Base-by-base conservation (phyloP, 192 early-diverging fungal species). In the Coemansia sp. region DNA sequence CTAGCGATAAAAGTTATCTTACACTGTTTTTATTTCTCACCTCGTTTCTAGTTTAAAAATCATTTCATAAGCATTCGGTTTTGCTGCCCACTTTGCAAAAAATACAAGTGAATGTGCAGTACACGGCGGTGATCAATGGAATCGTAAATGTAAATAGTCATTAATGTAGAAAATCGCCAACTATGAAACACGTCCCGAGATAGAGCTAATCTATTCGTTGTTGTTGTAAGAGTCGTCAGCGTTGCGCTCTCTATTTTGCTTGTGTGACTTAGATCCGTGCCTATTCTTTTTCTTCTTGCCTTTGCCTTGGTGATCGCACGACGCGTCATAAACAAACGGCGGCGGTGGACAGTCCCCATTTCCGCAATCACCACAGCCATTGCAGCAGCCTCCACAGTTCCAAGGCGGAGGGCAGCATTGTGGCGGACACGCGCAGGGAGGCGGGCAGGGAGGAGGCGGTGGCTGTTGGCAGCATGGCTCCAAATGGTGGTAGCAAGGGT, bases 311-410 rank as follows among this genome's bases (percentile, higher is more conserved):
- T 72, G 57, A 20, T 59, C 50, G 59, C 70, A 55, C 14, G 52
- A 66, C 34, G 61, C 69, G 25, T 76, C 74, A 56, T 76, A 76
- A 13, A 76, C 65, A 57, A 55, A 76, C 12, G 69, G 69, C 11
- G 69, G 69, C 6, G 69, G 69, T 9, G 62, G 73, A 61, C 63
- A 67, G 59, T 60, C 72, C n/a, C 48, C 35, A 28, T 55, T 55
- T 7, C 57, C 28, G 8, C 55, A 21, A 43, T 53, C 56, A 18
- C 47, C 28, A 21, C 41, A 43, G 16, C 60, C 50, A 45, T 41
- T 41, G 58, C 59, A 34, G 39, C 10, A 26, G 37, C n/a, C 69
- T 59, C 34, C 47, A n/a, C 61, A 62, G 37, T 39, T 26, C 23
- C 59, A 61, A 23, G 64, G 55, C 7, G 64, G 64, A 23, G 53